phyloP scores from a whole-genome alignment of 2,329 filamentous ascomycete species.

The Aspergillus brunneoviolaceus region DNA sequence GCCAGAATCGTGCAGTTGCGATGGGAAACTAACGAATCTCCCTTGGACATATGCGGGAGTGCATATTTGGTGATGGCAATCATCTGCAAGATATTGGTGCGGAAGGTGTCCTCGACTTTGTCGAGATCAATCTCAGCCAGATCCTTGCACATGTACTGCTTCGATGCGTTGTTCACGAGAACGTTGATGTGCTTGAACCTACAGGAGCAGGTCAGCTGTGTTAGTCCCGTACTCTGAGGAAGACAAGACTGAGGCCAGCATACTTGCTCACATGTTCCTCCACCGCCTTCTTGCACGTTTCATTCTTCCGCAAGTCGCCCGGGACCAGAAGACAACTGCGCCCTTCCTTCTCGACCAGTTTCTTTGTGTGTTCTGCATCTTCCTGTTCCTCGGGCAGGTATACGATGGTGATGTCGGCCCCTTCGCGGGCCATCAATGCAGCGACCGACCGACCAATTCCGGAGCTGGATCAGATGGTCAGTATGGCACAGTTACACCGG shows the following conservation, averaged over 20 bases:
- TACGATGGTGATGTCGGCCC: conserved; percentile 57
- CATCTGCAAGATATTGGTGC: conserved; percentile 58
- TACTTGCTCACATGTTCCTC: conserved; percentile 54
- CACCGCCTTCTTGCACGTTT: conserved; percentile 53
- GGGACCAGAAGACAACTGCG: conserved; percentile 50
- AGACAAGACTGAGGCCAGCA: conserved; percentile 4
- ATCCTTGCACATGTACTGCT: conserved; percentile 55
- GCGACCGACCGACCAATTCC: conserved; percentile 58
- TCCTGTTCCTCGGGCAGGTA: conserved; percentile 57
- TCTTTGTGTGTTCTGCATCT: conserved; percentile 57
- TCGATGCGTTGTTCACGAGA: conserved; percentile 60
- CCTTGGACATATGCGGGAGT: conserved; percentile 55
- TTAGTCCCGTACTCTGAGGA: background rate
- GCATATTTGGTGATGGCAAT: conserved; percentile 61
- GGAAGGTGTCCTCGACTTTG: conserved; percentile 57
- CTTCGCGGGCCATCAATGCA: conserved; percentile 58
- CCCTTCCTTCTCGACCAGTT: conserved; percentile 53
- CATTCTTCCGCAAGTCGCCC: conserved; percentile 51
- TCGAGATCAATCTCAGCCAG: conserved; percentile 56
- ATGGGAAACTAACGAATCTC: conserved; percentile 41
- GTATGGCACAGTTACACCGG: background rate
- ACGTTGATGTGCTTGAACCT: conserved; percentile 43
- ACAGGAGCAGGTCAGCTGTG: conserved; percentile 30
- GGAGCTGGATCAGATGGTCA: conserved; percentile 37
- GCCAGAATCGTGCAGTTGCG: background rate